Percentiles rank a stretch among this genome's conserved stretches.
Evolutionary conservation across 225 moss, liverwort and hornwort genomes (phyloP).

Genomic region (Straminergon stramineum): DNA sequence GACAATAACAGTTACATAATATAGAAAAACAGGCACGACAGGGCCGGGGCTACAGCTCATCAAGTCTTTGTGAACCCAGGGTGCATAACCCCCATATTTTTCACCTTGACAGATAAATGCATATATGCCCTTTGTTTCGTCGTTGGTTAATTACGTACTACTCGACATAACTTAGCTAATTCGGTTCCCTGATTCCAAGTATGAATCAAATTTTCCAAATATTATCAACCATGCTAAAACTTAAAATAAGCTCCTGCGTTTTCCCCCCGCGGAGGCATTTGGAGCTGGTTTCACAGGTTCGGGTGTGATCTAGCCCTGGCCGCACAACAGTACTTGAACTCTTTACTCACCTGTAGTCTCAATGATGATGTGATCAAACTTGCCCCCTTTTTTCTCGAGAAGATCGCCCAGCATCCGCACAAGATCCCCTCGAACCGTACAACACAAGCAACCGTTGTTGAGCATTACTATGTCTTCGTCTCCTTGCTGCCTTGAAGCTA

Average conservation of each 20-base stretch:
- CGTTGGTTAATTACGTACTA: no score
- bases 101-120: neutral
- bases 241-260: neutral
- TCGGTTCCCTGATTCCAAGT: neutral
- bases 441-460: slow-evolving; percentile 99
- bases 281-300: no score
- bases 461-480: slow-evolving; percentile 84
- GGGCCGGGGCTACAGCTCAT: neutral
- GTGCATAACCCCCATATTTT: neutral
- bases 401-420: slow-evolving; percentile 92
- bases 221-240: neutral
- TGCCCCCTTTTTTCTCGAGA: slow-evolving; percentile 52
- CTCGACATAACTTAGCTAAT: neutral
- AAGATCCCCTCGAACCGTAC: slow-evolving; percentile 95
- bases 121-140: neutral
- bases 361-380: slow-evolving; percentile 90
- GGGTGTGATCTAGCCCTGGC: neutral
- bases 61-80: no score
- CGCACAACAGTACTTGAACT: neutral
- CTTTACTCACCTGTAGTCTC: slow-evolving; percentile 82
- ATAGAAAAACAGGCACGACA: neutral
- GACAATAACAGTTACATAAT: neutral
- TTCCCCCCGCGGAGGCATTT: neutral
- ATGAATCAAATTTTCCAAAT: neutral
- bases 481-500: slow-evolving; percentile 68